Base-by-base conservation (phyloP, 2,329 filamentous ascomycete genomes). In the Cercospora sp. region DNA sequence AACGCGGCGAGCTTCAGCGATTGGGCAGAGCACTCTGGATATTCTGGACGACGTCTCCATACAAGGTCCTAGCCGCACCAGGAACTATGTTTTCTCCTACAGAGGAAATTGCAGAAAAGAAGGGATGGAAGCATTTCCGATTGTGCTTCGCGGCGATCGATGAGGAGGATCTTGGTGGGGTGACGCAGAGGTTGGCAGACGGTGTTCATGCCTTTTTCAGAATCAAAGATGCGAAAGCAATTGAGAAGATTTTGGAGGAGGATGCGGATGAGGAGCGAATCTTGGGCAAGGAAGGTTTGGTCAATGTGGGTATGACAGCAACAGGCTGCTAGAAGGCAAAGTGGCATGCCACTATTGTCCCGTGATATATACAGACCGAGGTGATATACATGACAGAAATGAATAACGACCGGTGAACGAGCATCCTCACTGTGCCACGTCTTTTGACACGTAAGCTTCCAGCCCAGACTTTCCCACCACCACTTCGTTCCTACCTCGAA, bases 121-220 rank as follows among this genome's bases (percentile, higher is more conserved):
- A 86, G 51, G 90, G 88, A 2, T 94, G 90, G 88, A 86, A 86
- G 72, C 94, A 90, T 77, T 89, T 89, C 78, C 84, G 94, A 13
- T 77, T 97, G 40, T 97, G 92, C 80, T 97, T 97, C 80, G 93
- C 92, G 1, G 92, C 93, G 1, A 90, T 93, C 79, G 84, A 87
- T n/a, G 90, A 90, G 65, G 88, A 90, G 45, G 87, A 90, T 49
- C 82, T 97, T 5, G 85, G 85, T 26, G 79, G 80, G 5, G 87
- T 89, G 70, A 88, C 87, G 6, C 81, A 86, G 76, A 81, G 90
- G 28, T 89, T 96, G 74, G 88, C 87, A 0, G 84, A 88, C 37
- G 93, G 90, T 0, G 85, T 92, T 21, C 85, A 88, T 68, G 85
- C 83, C 26, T 97, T 97, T 79, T 97, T 91, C 89, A 84, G 85